Evolutionary conservation across 495 filamentous ascomycete species (phyloP), one percentile per base, ranked within the genome.

Genomic region (Jackrogersella minutella): DNA sequence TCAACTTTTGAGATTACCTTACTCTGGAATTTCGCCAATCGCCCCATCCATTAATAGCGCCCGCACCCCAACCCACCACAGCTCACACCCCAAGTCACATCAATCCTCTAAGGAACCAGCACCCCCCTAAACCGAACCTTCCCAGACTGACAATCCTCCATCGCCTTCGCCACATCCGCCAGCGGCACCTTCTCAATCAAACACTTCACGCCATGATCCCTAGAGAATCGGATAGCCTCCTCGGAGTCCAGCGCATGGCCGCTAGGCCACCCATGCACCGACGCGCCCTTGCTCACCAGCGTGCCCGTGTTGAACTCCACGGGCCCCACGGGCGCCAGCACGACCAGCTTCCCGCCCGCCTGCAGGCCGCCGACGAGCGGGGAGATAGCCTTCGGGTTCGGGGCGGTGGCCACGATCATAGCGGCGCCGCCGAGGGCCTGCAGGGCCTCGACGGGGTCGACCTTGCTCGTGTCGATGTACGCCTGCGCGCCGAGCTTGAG

Each of bases 201-300:
- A 71, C 86, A 90, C 59, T 87, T 82, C 34, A 91, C 78, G 5
- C 78, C 79, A 37, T 89, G 79, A 19, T 81, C 63, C 60, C 83
- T 58, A 0, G 88, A 78, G 69, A 91, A 91, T 9, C 66, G 69
- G 56, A 91, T 86, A 0, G 90, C 80, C 62, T 92, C 88, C 74
- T 91, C 89, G 4, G 76, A 78, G 70, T 92, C 89, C 1, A 81
- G 70, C 0, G 86, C 84, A 62, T 90, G 84, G 0, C 90, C 89
- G 39, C 77, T 80, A 0, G 87, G 86, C 84, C 86, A 91, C n/a
- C 84, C 82, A 31, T 81, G 78, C 0, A 92, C 79, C 5, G 81
- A 84, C 3, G 81, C 41, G 26, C 80, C 86, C 56, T 84, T 79
- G 0, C 49, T 11, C 9, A 88, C 75, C 75, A 90, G 54, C 7